phyloP scores from a whole-genome alignment of 129 eudicot species.

The Flaveria sonorensis region DNA sequence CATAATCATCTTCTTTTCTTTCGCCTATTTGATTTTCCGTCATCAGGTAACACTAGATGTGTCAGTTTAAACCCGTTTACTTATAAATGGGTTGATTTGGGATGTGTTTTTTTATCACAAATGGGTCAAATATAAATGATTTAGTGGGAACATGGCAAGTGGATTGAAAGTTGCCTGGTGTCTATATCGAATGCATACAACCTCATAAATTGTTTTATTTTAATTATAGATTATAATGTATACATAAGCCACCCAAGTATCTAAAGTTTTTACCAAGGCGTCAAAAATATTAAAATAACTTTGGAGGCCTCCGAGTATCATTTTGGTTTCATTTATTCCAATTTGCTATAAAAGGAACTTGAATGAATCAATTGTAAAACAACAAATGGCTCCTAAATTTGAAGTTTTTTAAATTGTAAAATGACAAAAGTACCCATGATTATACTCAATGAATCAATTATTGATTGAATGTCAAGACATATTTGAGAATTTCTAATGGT shows the following conservation, averaged over 20 bases:
- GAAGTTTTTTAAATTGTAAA: too few species aligned
- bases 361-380: too few species aligned
- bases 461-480: neutral
- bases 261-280: neutral
- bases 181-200: neutral
- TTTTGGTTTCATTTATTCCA: neutral
- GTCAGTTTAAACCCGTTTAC: neutral
- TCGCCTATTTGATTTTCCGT: constrained; percentile 75
- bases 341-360: neutral
- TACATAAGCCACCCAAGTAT: neutral
- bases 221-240: neutral
- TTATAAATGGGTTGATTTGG: neutral
- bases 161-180: neutral
- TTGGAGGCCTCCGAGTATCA: neutral
- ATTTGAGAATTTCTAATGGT: neutral
- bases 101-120: neutral
- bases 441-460: too few species aligned
- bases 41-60: constrained; percentile 69
- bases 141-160: neutral
- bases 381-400: too few species aligned
- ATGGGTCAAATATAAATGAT: neutral
- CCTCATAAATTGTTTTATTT: neutral
- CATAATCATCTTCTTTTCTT: constrained; percentile 77
- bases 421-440: too few species aligned
- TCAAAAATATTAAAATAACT: neutral